A percentile compares a stretch with the other conserved stretches of the same genome.
These are phyloP conservation scores for Wickerhamomyces bisporus DNA, from an alignment of 805 yeast species.

Conservation along the genomic window DNA sequence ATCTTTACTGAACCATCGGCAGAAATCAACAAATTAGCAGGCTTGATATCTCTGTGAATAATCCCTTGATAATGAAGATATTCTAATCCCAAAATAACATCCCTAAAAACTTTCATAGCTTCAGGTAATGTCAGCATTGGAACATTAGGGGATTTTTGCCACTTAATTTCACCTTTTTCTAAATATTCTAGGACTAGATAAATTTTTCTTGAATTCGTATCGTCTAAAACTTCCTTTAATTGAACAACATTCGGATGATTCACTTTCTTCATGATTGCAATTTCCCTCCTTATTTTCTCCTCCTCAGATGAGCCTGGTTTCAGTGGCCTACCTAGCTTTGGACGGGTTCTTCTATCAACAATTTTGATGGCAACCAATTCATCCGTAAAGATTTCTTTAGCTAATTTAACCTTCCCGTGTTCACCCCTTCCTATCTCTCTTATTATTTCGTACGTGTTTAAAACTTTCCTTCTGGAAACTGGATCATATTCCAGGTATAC, in stretches of 20 bases:
- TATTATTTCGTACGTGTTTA: slow-evolving; percentile 86
- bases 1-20: slow-evolving; percentile 75
- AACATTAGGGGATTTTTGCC: slow-evolving; percentile 57
- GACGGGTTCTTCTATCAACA: slow-evolving; percentile 68
- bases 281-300: slow-evolving; percentile 75
- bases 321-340: slow-evolving; percentile 44
- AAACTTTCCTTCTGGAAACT: slow-evolving; percentile 66
- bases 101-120: slow-evolving; percentile 70
- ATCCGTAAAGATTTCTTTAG: slow-evolving; percentile 58
- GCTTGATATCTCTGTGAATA: slow-evolving; percentile 93
- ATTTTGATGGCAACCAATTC: slow-evolving; percentile 89
- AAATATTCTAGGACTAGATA: slow-evolving; percentile 87
- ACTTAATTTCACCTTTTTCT: slow-evolving; percentile 84
- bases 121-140: slow-evolving; percentile 67
- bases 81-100: slow-evolving; percentile 82
- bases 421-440: slow-evolving; percentile 92
- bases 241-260: slow-evolving; percentile 90
- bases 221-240: slow-evolving; percentile 84
- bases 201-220: slow-evolving; percentile 73
- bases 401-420: slow-evolving; percentile 96
- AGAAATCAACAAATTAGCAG: slow-evolving; percentile 79
- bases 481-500: slow-evolving; percentile 89
- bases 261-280: slow-evolving; percentile 90
- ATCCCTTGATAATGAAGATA: slow-evolving; percentile 87
- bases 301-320: slow-evolving; percentile 49